Evolutionary conservation across 768 basidiomycete genomes (phyloP).

Genomic region (Boletus vermiculosoides): DNA sequence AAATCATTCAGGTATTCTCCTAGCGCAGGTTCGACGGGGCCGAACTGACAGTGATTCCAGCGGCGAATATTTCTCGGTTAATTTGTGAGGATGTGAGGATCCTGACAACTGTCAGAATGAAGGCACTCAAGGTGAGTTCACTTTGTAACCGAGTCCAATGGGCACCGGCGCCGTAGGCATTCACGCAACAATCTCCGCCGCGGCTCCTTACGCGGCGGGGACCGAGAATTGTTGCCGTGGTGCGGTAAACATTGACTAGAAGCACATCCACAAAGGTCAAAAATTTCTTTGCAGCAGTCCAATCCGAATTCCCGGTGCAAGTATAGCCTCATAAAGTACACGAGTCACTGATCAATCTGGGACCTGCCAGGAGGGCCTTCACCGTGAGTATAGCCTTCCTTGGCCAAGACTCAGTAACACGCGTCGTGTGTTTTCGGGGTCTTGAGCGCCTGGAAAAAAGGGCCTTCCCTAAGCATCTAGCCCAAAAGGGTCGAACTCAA

Average conservation of each 20-base stretch:
- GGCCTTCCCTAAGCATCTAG: constrained; percentile 33
- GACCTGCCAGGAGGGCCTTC: constrained; percentile 16
- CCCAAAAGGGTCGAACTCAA: constrained; percentile 47
- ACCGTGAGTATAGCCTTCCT: constrained; percentile 33
- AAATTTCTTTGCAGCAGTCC: constrained; percentile 15
- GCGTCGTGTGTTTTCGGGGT: constrained; percentile 28
- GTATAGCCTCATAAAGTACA: constrained; percentile 25
- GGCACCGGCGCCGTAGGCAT: constrained; percentile 2
- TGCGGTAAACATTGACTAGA: constrained; percentile 9
- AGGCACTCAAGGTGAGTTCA: constrained; percentile 7
- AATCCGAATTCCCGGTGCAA: constrained; percentile 12
- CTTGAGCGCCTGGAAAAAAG: constrained; percentile 28
- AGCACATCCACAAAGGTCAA: constrained; percentile 11
- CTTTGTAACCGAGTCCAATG: neutral
- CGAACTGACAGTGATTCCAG: constrained; percentile 14
- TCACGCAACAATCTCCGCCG: constrained; percentile 33
- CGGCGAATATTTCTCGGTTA: neutral
- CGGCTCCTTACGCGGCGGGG: constrained; percentile 15
- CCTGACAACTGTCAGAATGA: neutral
- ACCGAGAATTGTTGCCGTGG: constrained; percentile 5
- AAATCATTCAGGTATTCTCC: neutral
- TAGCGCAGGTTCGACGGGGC: constrained; percentile 17
- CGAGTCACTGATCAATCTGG: constrained; percentile 14
- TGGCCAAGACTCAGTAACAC: constrained; percentile 28
- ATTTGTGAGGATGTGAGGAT: constrained; percentile 14